Conservation (phyloP, 2,329 filamentous ascomycete species). For the Alternaria brassicicola region DNA sequence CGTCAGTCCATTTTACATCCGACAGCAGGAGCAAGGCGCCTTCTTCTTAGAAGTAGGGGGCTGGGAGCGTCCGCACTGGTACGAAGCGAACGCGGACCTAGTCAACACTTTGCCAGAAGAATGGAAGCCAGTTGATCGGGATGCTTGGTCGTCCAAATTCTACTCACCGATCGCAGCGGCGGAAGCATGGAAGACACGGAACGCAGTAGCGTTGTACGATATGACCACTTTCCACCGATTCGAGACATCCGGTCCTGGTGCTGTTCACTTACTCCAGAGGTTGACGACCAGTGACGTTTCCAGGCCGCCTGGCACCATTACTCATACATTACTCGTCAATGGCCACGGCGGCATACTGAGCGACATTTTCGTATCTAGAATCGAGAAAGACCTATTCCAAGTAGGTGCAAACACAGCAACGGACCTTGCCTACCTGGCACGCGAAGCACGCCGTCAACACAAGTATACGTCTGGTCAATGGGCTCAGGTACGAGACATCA, state of each 20-base stretch:
- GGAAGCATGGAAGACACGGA: constrained; percentile 70
- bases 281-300: constrained; percentile 60
- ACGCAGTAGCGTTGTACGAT: constrained; percentile 67
- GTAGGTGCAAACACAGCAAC: constrained; percentile 62
- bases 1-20: constrained; percentile 63
- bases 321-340: constrained; percentile 64
- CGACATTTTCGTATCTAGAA: constrained; percentile 63
- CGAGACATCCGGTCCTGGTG: constrained; percentile 64
- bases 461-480: constrained; percentile 50
- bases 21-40: constrained; percentile 62
- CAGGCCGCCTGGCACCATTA: constrained; percentile 57
- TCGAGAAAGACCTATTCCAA: constrained; percentile 60
- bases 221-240: constrained; percentile 66
- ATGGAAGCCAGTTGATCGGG: constrained; percentile 63
- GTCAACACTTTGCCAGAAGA: constrained; percentile 58
- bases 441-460: constrained; percentile 59
- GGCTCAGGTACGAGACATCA: constrained; percentile 64
- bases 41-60: constrained; percentile 65
- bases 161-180: constrained; percentile 65
- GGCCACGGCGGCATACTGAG: constrained; percentile 60
- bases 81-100: constrained; percentile 61
- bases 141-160: constrained; percentile 63
- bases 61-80: constrained; percentile 70
- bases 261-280: constrained; percentile 60
- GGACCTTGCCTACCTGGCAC: constrained; percentile 61